Evolutionary conservation across 768 basidiomycete species (phyloP).

Genomic region (Leccinellum luteum): DNA sequence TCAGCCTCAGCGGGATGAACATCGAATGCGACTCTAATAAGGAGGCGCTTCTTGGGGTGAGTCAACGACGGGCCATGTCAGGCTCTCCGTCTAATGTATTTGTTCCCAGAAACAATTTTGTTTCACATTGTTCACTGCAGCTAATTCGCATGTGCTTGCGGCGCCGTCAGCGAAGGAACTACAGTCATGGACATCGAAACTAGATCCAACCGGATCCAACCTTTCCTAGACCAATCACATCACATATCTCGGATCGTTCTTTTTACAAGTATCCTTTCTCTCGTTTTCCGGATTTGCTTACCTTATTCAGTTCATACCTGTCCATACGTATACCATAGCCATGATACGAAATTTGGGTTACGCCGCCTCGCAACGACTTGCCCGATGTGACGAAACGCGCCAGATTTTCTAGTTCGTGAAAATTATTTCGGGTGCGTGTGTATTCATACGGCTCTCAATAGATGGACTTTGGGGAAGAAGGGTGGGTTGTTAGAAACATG

Average conservation of each 20-base stretch:
- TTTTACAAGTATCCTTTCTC: background rate
- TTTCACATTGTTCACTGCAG: constrained; percentile 89
- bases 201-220: constrained; percentile 76
- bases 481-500: background rate
- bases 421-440: background rate
- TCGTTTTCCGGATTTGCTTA: constrained; percentile 7
- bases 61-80: constrained; percentile 23
- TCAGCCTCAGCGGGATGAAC: constrained; percentile 82
- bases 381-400: constrained; percentile 3
- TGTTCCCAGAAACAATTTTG: constrained; percentile 68
- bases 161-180: constrained; percentile 82
- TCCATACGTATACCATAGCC: constrained; percentile 29
- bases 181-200: constrained; percentile 77
- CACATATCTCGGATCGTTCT: background rate
- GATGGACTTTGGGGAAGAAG: constrained; percentile 15
- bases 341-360: constrained; percentile 11
- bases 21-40: constrained; percentile 86
- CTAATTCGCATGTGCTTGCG: constrained; percentile 88
- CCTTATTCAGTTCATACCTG: constrained; percentile 21
- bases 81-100: constrained; percentile 2
- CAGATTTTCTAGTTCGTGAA: background rate
- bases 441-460: background rate
- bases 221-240: constrained; percentile 33
- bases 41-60: constrained; percentile 80
- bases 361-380: background rate